Evolutionary conservation across 2,329 filamentous ascomycete species (phyloP), one percentile per base, ranked within the genome.

Genomic region (Neurospora crassa): DNA sequence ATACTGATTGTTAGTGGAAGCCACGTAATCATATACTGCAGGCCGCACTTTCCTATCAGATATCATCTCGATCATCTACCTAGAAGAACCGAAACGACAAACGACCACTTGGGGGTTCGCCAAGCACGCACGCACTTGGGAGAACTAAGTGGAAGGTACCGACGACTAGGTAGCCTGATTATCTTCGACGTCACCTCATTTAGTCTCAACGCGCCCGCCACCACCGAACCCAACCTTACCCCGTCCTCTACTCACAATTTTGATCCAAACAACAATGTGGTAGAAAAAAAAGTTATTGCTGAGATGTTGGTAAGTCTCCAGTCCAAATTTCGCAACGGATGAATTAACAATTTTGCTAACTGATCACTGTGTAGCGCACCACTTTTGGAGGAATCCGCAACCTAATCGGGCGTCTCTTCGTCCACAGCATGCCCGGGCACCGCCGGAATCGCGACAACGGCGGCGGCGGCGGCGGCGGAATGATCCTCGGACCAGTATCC

Each of bases 401-500:
- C 47, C 47, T 53, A 3, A 29, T 53, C 45, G 45, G 45, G 20
- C 11, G 45, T 53, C 1, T 53, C 24, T 24, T 24, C 20, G 20
- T 53, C 45, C 45, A 37, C 34, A 7, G 34, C 34, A 37, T 37
- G 34, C 34, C 34, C 34, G 6, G 34, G 34, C 34, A 37, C 6
- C 34, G 2, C 34, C 34, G 7, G 34, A 37, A 6, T 5, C 14
- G 41, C 47, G 14, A 53, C 20, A 11, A 67, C 24, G 29, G 29
- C 29, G 14, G 63, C 24, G 53, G n/a, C 24, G 29, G 29, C 29
- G 14, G 63, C 24, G 53, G n/a, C 74, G 81, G 72, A 73, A 94
- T 94, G 91, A 90, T 93, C 72, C 84, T 96, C 59, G 87, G 88
- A 43, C 89, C 91, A 71, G 88, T 96, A 67, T 92, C 90, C 7